Evolutionary conservation across 805 yeast genomes (phyloP), one percentile per base, ranked within the genome.

Genomic region (Candida gorgasii): DNA sequence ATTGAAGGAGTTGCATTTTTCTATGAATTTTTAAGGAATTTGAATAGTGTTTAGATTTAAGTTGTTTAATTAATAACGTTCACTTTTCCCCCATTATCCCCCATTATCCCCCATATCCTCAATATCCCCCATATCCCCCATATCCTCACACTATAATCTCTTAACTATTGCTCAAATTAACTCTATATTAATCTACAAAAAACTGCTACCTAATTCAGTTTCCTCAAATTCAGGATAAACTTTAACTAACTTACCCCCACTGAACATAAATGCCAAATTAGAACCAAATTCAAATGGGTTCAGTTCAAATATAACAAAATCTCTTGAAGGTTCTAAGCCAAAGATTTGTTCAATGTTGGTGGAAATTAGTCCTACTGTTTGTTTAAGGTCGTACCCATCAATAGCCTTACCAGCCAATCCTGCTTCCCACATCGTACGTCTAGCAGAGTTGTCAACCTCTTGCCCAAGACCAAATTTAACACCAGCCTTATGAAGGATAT

Each of bases 1-100:
- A 60, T 86, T 48, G 79, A 80, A 45, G 64, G 75, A 8, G 65
- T 80, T 33, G 81, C 82, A 0, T 80, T 79, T 58, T 67, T 73
- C 51, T 78, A 78, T 53, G 75, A 78, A 47, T 78, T 76, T 49
- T 61, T 77, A 44, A 72, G 63, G 48, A 68, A 68, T 40, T 65
- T 73, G 24, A 71, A 74, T 28, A 13, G 17, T 28, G n/a, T n/a
- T n/a, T n/a, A n/a, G n/a, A n/a, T n/a, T n/a, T n/a, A n/a, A n/a
- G n/a, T n/a, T n/a, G n/a, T n/a, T n/a, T n/a, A n/a, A n/a, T n/a
- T n/a, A n/a, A n/a, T n/a, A n/a, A n/a, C n/a, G n/a, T n/a, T n/a
- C n/a, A n/a, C n/a, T n/a, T n/a, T n/a, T n/a, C n/a, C n/a, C n/a
- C n/a, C n/a, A n/a, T n/a, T n/a, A n/a, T n/a, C n/a, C n/a, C n/a